Conservation (phyloP, 2,329 filamentous ascomycete species). For the Endocalyx cinctus region DNA sequence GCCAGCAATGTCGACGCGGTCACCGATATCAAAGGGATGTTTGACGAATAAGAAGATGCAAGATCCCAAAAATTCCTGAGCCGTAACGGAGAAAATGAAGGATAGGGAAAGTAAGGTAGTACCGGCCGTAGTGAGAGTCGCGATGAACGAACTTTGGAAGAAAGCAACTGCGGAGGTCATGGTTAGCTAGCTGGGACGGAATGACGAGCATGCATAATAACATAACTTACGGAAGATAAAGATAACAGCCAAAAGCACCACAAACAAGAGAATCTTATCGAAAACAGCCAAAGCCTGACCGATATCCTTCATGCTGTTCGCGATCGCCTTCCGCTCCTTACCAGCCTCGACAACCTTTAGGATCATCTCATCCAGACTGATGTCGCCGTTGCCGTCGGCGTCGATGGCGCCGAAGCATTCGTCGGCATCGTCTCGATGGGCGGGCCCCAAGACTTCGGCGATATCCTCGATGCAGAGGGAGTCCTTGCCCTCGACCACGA, state of each 20-base stretch:
- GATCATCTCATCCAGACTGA: conserved; percentile 93
- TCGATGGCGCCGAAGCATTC: conserved; percentile 81
- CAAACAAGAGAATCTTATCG: conserved; percentile 76
- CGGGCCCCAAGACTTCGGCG: conserved; percentile 76
- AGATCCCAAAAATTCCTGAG: conserved; percentile 93
- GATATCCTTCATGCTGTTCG: conserved; percentile 94
- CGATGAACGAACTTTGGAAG: conserved; percentile 79
- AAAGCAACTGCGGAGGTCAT: conserved; percentile 59
- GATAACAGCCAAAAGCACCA: conserved; percentile 75
- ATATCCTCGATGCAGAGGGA: conserved; percentile 77
- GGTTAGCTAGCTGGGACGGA: conserved; percentile 12
- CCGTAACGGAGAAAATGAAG: conserved; percentile 89
- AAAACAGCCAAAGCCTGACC: conserved; percentile 89
- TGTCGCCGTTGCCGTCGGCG: conserved; percentile 84
- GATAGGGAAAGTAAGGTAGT: conserved; percentile 92
- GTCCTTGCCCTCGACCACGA: conserved; percentile 85
- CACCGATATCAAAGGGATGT: conserved; percentile 93
- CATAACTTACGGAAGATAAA: conserved; percentile 69
- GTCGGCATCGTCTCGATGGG: conserved; percentile 72
- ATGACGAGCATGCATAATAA: not conserved
- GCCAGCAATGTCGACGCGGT: conserved; percentile 76
- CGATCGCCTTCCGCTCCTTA: conserved; percentile 81
- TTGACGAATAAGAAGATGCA: conserved; percentile 99
- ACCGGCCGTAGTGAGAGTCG: conserved; percentile 82
- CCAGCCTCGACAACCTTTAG: conserved; percentile 80